Evolutionary conservation across 176 grass and related monocot species (phyloP), one percentile per base, ranked within the genome.

Genomic region (Eragrostis nindensis): DNA sequence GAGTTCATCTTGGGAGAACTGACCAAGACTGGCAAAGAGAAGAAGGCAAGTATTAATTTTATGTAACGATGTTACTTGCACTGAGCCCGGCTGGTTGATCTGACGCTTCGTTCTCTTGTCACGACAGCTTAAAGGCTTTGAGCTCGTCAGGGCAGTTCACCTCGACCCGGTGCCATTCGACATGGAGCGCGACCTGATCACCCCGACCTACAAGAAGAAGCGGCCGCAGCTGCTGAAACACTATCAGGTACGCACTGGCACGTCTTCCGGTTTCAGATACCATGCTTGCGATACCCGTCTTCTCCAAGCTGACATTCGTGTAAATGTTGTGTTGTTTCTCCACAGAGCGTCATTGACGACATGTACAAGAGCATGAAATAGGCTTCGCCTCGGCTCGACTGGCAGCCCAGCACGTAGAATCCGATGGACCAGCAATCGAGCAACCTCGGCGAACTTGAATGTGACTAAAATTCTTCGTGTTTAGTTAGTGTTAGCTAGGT

Each of bases 161-260:
- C 92, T 97, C 5, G 94, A 97, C 47, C 90, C 92, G 0, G 83
- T 66, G 56, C 94, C 83, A 21, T 94, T 97, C 69, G 94, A 97
- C 59, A 84, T 97, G 80, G 94, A 97, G 30, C 94, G 92, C 6
- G 94, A 97, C 76, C 80, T 97, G 16, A 89, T 97, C 18, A 98
- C 92, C 59, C 95, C 95, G 6, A 98, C 95, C 12, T 98, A 93
- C 87, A 98, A 98, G 83, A 98, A 98, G 90, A 98, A 98, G 69
- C 82, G 95, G 48, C 92, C 90, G 13, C 95, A 98, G 76, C 70
- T 94, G 73, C 81, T 92, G 8, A 98, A 98, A 85, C 75, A 92
- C 82, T 98, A 98, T 29, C 87, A 98, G 95, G 95, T 94, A 87
- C 1, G 45, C 17, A 25, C 18, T n/a, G 12, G 13, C 19, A 29